These are phyloP conservation scores for Fusarium brevicatenulatum DNA, from an alignment of 2,329 filamentous ascomycete genomes.

Conservation along the genomic window DNA sequence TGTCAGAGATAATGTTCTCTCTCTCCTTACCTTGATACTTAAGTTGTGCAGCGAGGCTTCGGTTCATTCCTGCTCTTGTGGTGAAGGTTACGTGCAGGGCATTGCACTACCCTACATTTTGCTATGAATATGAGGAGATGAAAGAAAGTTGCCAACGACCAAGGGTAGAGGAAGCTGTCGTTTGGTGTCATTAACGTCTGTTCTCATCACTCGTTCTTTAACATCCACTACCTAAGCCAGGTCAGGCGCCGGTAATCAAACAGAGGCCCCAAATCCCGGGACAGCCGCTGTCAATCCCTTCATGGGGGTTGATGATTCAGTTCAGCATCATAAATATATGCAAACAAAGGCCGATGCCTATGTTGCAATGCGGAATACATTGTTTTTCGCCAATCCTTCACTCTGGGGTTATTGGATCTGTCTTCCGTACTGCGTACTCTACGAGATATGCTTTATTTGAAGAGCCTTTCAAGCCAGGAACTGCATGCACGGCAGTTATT, in stretches of 20 bases:
- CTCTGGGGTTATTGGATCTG: not conserved
- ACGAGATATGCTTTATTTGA: not conserved
- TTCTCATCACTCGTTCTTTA: slow-evolving; percentile 17
- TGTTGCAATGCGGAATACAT: not conserved
- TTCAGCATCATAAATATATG: not conserved
- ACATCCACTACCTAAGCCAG: slow-evolving; percentile 3
- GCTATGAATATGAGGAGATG: not conserved
- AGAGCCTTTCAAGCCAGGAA: not conserved
- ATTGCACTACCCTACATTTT: not conserved
- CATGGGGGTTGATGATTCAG: slow-evolving; percentile 3
- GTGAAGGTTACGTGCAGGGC: not conserved
- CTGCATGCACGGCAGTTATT: slow-evolving; percentile 17
- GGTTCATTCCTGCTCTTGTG: not conserved
- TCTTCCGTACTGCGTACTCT: not conserved
- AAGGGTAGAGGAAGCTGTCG: not conserved
- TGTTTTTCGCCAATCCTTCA: not conserved
- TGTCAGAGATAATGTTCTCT: not conserved
- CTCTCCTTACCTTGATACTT: not conserved
- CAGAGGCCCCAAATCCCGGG: slow-evolving; percentile 15
- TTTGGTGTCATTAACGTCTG: slow-evolving; percentile 1
- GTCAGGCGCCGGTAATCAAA: slow-evolving; percentile 19
- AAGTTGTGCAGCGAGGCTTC: not conserved
- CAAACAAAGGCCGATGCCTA: not conserved
- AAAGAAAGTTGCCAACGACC: not conserved
- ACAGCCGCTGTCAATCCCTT: slow-evolving; percentile 17